These are phyloP conservation scores for Cucumis cinereus DNA, from an alignment of 306 rosid genomes.

Conservation along the genomic window DNA sequence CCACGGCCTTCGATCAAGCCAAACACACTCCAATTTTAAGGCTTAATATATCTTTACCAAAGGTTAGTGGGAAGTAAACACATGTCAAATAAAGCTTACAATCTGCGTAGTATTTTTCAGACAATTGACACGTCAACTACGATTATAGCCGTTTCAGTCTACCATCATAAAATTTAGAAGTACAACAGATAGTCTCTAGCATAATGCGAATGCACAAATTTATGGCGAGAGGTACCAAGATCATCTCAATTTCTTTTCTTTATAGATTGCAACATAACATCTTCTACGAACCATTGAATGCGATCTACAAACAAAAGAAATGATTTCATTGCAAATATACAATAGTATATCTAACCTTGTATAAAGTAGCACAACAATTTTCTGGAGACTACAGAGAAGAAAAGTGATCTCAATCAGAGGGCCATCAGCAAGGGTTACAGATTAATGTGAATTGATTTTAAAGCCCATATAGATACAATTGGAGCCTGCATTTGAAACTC, in stretches of 20 bases:
- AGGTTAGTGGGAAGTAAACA: background rate
- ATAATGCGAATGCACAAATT: background rate
- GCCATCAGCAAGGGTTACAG: slow-evolving; percentile 17
- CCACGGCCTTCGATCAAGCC: background rate
- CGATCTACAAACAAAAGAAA: slow-evolving; percentile 23
- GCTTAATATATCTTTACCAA: background rate
- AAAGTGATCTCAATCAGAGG: slow-evolving; percentile 20
- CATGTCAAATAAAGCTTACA: background rate
- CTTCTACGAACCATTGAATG: background rate
- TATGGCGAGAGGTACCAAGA: background rate
- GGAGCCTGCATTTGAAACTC: slow-evolving; percentile 26
- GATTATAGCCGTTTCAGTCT: background rate
- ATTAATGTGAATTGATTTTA: background rate
- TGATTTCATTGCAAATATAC: slow-evolving; percentile 27
- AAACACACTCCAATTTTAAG: background rate
- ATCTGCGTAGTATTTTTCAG: background rate
- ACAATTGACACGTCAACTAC: background rate
- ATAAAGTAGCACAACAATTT: slow-evolving; percentile 41
- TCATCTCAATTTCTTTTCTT: background rate
- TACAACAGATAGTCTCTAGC: background rate
- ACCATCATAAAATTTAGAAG: background rate
- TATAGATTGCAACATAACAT: background rate
- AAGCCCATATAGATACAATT: slow-evolving; percentile 20
- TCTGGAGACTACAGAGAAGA: slow-evolving; percentile 32
- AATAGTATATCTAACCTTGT: slow-evolving; percentile 38